Evolutionary conservation across 805 yeast species (phyloP), one percentile per base, ranked within the genome.

Genomic region (Ogataea thermomethanolica): DNA sequence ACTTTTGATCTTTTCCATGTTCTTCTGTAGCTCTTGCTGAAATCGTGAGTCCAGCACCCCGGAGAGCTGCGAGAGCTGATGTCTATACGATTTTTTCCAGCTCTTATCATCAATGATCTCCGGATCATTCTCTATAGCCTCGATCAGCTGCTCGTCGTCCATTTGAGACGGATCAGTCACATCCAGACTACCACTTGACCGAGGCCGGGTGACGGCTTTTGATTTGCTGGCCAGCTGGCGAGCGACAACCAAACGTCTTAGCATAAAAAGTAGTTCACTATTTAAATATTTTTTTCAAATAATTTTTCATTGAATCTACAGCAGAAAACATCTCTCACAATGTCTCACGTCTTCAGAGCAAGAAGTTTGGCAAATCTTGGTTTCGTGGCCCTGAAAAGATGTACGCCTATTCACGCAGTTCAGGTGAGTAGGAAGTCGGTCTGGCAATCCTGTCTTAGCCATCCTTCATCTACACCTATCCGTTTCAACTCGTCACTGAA

Each of bases 401-500:
- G 20, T 17, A 17, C 20, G 5, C 5, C 20, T 17, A 3, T 17
- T 17, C 20, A 17, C 20, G 3, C 20, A 17, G 20, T 17, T 17
- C 20, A 17, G 20, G 3, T 17, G 20, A 17, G 20, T 5, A 17
- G 20, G 5, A 17, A 17, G 20, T 3, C 20, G 20, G 20, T 5
- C 5, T 17, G 20, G 20, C 20, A 17, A 17, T 17, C 20, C 5
- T 17, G 20, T 17, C 20, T 17, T 3, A 17, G 5, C 5, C 20
- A 17, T 17, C 20, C 20, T 17, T 17, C 20, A 5, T 17, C 20
- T 5, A 17, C 20, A 17, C 20, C 29, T n/a, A 12, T 24, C 10
- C 37, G 42, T 10, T 25, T 8, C 11, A 25, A 38, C 11, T 33
- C 36, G 14, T 14, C 42, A n/a, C 14, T 77, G 44, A 79, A 83